phyloP scores from a whole-genome alignment of 495 filamentous ascomycete genomes.

The Penicillium atrosanguineum region DNA sequence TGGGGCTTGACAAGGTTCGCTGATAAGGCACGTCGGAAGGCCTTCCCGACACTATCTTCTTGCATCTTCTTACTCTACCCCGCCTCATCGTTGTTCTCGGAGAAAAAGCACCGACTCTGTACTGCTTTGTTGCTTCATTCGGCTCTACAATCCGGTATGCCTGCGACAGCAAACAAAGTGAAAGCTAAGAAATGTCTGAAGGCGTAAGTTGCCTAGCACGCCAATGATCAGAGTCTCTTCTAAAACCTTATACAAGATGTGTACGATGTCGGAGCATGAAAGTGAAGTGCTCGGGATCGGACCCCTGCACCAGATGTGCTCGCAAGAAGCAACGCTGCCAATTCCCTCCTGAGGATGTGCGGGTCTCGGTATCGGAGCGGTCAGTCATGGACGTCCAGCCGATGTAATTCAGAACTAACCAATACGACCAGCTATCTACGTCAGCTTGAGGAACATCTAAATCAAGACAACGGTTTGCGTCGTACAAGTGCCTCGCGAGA shows the following conservation, averaged over 20 bases:
- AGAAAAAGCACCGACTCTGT: constrained; percentile 5
- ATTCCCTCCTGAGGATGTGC: constrained; percentile 30
- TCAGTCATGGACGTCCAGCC: constrained; percentile 1
- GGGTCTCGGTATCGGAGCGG: constrained; percentile 33
- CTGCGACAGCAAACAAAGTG: constrained; percentile 6
- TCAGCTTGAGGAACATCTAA: constrained; percentile 22
- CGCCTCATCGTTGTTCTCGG: constrained; percentile 17
- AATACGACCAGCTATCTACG: constrained; percentile 16
- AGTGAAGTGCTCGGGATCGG: constrained; percentile 35
- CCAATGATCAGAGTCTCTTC: not conserved
- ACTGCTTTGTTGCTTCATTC: not conserved
- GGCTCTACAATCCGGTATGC: constrained; percentile 14
- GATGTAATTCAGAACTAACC: constrained; percentile 1
- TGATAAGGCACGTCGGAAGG: constrained; percentile 22
- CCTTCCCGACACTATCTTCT: constrained; percentile 10
- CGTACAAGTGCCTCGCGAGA: not conserved
- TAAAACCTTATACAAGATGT: constrained; percentile 19
- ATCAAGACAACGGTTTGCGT: constrained; percentile 1
- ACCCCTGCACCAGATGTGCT: constrained; percentile 33
- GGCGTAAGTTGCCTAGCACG: constrained; percentile 16
- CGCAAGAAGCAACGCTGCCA: constrained; percentile 30
- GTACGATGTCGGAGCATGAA: constrained; percentile 39
- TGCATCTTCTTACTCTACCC: constrained; percentile 3
- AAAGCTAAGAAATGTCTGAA: constrained; percentile 26
- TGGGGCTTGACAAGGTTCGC: not conserved